Conservation (phyloP, 1,139 yeast genomes). For the Hemisphaericaspora xylofermentans region DNA sequence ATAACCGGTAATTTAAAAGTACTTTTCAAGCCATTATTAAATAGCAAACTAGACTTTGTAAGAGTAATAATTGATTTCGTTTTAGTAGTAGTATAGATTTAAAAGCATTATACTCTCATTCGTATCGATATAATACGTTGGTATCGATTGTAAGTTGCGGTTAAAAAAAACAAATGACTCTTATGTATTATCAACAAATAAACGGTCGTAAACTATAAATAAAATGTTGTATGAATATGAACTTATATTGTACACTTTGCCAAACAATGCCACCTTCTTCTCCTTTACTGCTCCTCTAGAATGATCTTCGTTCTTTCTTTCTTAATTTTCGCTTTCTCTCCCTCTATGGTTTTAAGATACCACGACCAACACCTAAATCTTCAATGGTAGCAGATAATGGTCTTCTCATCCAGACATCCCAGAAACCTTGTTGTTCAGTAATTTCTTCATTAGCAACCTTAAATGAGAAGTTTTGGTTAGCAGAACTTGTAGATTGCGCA, state of each 20-base stretch:
- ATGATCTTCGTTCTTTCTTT: neutral
- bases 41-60: no score
- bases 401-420: constrained; percentile 81
- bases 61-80: no score
- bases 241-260: constrained; percentile 4
- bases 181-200: neutral
- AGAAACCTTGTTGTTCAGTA: constrained; percentile 64
- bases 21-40: no score
- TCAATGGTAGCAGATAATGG: constrained; percentile 80
- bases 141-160: neutral
- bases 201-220: constrained; percentile 2
- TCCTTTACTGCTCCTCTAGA: neutral
- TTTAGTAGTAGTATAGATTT: no score
- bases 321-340: neutral
- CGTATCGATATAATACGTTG: no score
- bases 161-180: neutral
- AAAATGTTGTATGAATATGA: constrained; percentile 1
- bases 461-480: constrained; percentile 38
- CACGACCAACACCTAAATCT: constrained; percentile 69
- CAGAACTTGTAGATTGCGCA: constrained; percentile 45
- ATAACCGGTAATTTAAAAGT: no score
- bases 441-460: constrained; percentile 36
- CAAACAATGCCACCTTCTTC: neutral
- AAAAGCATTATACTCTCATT: no score
- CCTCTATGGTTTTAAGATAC: constrained; percentile 39